Percentiles rank a stretch among this genome's conserved stretches.
These are phyloP conservation scores for Penicillium fuscoglaucum DNA, from an alignment of 2,329 filamentous ascomycete species.

Conservation along the genomic window DNA sequence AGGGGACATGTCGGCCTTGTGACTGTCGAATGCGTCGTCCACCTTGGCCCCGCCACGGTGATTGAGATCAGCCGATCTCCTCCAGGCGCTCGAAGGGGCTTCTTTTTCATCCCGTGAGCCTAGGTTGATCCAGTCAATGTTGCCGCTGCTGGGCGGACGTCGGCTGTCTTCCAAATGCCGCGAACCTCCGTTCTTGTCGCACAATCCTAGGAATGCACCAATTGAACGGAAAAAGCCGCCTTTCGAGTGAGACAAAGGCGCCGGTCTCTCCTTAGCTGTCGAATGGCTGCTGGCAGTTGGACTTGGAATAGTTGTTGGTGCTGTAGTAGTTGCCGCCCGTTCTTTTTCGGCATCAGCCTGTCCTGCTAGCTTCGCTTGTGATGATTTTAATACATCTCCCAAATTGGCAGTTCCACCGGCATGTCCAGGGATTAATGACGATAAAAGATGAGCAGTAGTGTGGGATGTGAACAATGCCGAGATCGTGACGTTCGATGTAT, in stretches of 20 bases:
- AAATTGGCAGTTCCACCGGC: conserved; percentile 62
- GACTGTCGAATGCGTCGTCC: conserved; percentile 15
- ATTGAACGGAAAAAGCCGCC: conserved; percentile 47
- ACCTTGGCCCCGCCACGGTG: conserved; percentile 23
- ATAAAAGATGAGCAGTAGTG: conserved; percentile 89
- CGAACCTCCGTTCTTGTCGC: conserved; percentile 27
- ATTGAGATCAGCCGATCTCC: conserved; percentile 29
- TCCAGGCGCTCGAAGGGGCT: conserved; percentile 24
- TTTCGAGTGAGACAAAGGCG: conserved; percentile 20
- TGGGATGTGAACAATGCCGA: conserved; percentile 93
- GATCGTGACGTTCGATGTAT: conserved; percentile 92
- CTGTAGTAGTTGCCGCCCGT: conserved; percentile 29
- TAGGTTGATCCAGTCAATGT: conserved; percentile 70
- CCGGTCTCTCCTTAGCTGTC: conserved; percentile 18
- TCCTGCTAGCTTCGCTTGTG: conserved; percentile 40
- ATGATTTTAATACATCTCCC: conserved; percentile 58
- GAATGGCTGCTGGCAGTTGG: conserved; percentile 35
- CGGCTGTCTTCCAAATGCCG: conserved; percentile 53
- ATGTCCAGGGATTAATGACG: conserved; percentile 76
- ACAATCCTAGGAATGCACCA: conserved; percentile 46
- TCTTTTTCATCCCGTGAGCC: conserved; percentile 63
- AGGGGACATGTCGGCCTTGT: conserved; percentile 28
- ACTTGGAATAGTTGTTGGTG: conserved; percentile 31
- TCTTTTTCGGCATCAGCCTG: conserved; percentile 23
- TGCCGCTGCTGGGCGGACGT: conserved; percentile 70